Conservation (phyloP, 139 green algal genomes). For the Nannochloris sp. region DNA sequence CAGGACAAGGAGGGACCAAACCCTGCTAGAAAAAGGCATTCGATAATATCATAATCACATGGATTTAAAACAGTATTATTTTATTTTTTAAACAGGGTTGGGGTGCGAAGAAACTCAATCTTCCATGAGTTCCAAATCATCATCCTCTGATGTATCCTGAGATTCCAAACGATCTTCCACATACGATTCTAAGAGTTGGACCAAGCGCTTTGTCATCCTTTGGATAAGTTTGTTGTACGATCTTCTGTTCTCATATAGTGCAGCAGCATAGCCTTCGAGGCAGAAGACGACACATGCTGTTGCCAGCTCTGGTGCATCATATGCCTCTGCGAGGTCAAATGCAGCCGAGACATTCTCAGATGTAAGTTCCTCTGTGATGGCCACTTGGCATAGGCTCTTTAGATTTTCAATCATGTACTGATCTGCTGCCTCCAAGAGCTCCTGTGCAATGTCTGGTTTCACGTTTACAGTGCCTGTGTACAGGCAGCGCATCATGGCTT, state of each 20-base stretch:
- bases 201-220: not conserved
- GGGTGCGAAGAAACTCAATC: not conserved
- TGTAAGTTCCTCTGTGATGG: constrained; percentile 60
- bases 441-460: constrained; percentile 49
- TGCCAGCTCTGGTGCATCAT: constrained; percentile 65
- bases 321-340: constrained; percentile 78
- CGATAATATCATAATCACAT: no score
- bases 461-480: constrained; percentile 78
- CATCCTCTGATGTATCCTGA: not conserved
- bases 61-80: no score
- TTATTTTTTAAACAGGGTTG: no score
- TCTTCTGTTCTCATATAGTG: not conserved
- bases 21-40: no score
- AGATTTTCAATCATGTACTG: constrained; percentile 94
- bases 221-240: not conserved
- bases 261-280: constrained; percentile 40
- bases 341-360: constrained; percentile 67
- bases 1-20: no score
- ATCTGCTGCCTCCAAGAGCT: constrained; percentile 68
- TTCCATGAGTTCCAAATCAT: not conserved
- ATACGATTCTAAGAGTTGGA: not conserved
- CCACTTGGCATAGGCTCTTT: constrained; percentile 85
- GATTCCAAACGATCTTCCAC: not conserved
- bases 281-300: constrained; percentile 77
- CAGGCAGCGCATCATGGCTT: constrained; percentile 85